Percentiles rank a stretch among this genome's conserved stretches.
Evolutionary conservation across 495 filamentous ascomycete genomes (phyloP).

Genomic region (Trypethelium eluteriae): DNA sequence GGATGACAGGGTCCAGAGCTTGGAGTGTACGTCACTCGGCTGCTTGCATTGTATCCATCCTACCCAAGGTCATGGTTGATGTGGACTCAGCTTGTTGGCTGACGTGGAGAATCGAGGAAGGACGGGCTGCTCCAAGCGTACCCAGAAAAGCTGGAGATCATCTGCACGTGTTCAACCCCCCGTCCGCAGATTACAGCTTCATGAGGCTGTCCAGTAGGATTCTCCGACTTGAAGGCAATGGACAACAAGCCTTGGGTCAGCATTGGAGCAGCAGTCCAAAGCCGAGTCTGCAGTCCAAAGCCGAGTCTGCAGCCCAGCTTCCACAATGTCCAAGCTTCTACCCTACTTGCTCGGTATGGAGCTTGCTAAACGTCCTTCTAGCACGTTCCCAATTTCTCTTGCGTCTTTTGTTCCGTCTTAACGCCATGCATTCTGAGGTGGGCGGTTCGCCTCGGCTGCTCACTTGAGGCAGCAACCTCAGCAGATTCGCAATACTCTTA

Average conservation of each 20-base stretch:
- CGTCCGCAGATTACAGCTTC: not conserved
- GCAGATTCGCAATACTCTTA: no score
- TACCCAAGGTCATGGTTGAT: not conserved
- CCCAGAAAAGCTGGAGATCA: not conserved
- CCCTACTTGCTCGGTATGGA: no score
- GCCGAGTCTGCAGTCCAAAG: no score
- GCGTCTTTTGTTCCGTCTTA: no score
- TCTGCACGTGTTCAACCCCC: not conserved
- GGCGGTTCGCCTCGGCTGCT: no score
- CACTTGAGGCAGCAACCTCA: no score
- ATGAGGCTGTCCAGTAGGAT: not conserved
- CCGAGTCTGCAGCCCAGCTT: no score
- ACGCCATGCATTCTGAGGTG: no score
- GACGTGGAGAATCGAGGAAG: not conserved
- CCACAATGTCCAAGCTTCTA: no score
- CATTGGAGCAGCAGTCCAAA: not conserved
- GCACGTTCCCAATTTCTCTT: no score
- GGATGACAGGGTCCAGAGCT: not conserved
- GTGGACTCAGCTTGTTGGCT: slow-evolving; percentile 8
- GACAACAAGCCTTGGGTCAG: not conserved
- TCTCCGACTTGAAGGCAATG: not conserved
- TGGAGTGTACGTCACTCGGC: not conserved
- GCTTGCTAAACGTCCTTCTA: no score
- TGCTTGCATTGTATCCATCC: not conserved
- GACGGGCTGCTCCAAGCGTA: not conserved